Evolutionary conservation across 805 yeast species (phyloP).

Genomic region (Hanseniaspora hatyaiensis): DNA sequence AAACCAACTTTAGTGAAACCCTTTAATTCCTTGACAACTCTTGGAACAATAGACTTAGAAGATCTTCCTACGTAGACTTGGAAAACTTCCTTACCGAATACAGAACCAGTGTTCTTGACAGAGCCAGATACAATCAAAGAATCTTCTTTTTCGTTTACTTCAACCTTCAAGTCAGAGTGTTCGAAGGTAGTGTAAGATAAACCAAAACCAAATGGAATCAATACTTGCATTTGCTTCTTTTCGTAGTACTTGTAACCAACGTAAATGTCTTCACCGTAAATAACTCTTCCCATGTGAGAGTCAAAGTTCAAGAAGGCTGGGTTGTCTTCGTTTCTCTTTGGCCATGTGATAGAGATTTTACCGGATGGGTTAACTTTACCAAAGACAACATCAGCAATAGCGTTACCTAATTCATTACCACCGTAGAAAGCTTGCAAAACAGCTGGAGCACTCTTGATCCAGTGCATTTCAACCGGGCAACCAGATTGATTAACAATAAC

Average conservation of each 20-base stretch:
- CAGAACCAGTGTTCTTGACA: conserved; percentile 39
- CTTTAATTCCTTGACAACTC: conserved; percentile 52
- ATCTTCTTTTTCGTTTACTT: conserved; percentile 24
- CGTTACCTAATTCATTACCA: conserved; percentile 48
- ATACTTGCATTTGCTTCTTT: conserved; percentile 36
- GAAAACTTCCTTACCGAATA: conserved; percentile 43
- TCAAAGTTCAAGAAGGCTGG: conserved; percentile 45
- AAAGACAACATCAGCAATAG: conserved; percentile 47
- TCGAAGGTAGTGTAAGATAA: conserved; percentile 47
- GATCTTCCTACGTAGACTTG: conserved; percentile 41
- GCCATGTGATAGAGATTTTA: conserved; percentile 46
- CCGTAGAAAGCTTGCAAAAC: conserved; percentile 46
- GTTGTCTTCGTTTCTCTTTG: conserved; percentile 40
- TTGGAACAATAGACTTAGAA: conserved; percentile 28
- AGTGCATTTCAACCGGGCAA: conserved; percentile 50
- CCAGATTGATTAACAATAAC: conserved; percentile 50
- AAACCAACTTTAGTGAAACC: conserved; percentile 43
- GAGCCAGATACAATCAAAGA: conserved; percentile 28
- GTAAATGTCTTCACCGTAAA: conserved; percentile 56
- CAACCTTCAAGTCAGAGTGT: conserved; percentile 31
- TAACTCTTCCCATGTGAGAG: conserved; percentile 41
- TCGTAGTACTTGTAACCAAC: conserved; percentile 56
- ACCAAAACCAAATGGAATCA: conserved; percentile 54
- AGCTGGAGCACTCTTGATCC: conserved; percentile 35
- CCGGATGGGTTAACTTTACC: conserved; percentile 55